Base-by-base conservation (phyloP, 805 yeast genomes). In the Hanseniaspora mollemarum region DNA sequence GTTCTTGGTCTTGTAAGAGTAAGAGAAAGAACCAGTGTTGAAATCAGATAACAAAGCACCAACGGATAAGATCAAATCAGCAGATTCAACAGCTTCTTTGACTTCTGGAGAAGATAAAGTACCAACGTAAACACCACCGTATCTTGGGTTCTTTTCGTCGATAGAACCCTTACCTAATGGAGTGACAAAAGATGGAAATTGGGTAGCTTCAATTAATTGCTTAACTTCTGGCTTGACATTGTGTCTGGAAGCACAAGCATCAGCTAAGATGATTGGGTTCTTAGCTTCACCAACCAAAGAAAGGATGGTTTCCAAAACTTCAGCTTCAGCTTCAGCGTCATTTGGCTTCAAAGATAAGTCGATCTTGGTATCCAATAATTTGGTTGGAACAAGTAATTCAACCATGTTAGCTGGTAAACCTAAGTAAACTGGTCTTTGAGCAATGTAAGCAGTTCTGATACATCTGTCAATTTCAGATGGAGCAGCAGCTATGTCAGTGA, bases 161-260 rank as follows among this genome's bases (percentile, higher is more conserved):
- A 84, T 77, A 24, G 78, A 72, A 54, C 87, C 82, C 68, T 85
- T 85, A 68, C 94, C 95, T 92, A 85, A 83, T 59, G 95, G 94
- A 50, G 95, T 86, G 52, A 81, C 81, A 67, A 78, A 85, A 45
- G 82, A 81, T 42, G 92, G 90, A 78, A 79, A 84, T 64, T 81
- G 78, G 44, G 94, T 83, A 53, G 69, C 63, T 52, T 76, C 75
- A 46, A 81, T 80, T 62, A 85, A 73, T 58, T 73, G 67, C 55
- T 68, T 70, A 54, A 83, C 81, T 66, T 80, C 85, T n/a, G 66
- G 66, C 61, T 72, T 73, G 57, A 80, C 83, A 56, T 73, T 71
- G 68, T 85, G 94, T 69, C 94, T 76, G 46, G 81, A 70, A 54
- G 88, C 86, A 74, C 95, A 85, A 43, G 94, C 94, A 70, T 85